Base-by-base conservation (phyloP, 441 rosid genomes). In the Euphorbia schlechtendalii region DNA sequence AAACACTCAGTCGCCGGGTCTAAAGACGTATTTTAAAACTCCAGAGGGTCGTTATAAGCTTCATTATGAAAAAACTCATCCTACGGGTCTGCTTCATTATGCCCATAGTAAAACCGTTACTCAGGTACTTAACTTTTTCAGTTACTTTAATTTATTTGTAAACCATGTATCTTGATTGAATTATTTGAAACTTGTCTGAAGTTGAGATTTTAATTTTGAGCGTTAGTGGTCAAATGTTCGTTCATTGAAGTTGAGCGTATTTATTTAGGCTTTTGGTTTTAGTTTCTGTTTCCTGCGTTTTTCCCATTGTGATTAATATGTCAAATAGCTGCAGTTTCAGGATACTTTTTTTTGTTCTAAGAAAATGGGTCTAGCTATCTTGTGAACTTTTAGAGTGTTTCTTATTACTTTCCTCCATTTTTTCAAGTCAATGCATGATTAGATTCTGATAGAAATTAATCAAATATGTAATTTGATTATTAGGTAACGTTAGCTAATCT, bases 31-130 rank as follows among this genome's bases (percentile, higher is more conserved):
- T 77, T 91, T 91, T 77, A 94, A 94, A 80, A 87, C 99, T 51
- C 98, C 95, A 0, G 96, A 95, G 66, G 99, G 99, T 12, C 86
- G 94, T 53, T 95, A 95, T 66, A 91, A 95, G 83, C 98, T 95
- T 67, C 96, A 86, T 74, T 86, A 84, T 63, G 99, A 92, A 78
- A 95, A 95, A 75, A 87, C 98, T 11, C 90, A 92, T 66, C 96
- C 98, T 46, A 84, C 99, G 51, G 90, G 96, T 54, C 87, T 92
- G 58, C 96, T 92, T 77, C 97, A 92, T 81, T 89, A 85, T 61
- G 84, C 95, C 56, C 98, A 95, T 68, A 97, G 98, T 28, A 95
- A 95, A 83, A 95, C 92, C 11, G 98, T 86, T 54, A 87, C 98
- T 74, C 97, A 92, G 98, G 99, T 95, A 53, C 65, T 60, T 63